Base-by-base conservation (phyloP, 345 rosid species). In the Euphorbia pulcherrima region DNA sequence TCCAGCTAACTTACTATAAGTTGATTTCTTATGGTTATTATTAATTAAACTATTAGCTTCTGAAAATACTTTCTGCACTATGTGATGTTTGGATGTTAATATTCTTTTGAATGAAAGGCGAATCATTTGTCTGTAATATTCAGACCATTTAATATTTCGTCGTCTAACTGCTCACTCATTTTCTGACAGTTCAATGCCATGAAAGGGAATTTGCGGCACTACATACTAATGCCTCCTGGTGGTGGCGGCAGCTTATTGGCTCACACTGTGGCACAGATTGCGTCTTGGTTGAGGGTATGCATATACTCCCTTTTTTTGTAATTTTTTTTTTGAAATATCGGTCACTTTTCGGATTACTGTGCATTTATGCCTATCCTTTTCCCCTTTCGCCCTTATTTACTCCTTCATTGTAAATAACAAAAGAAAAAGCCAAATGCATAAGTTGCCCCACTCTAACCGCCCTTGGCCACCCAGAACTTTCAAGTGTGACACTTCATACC, bases 211-310 rank as follows among this genome's bases (percentile, higher is more conserved):
- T 82, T 90, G 16, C 80, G 90, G 74, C 99, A 95, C 78, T 92
- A 81, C 83, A 88, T 89, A 77, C 84, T 95, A 69, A 85, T 92
- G 72, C 97, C 97, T 72, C 85, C 87, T 1, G 97, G 94, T 67
- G 97, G 99, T 0, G 90, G 96, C 33, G 91, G 96, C 74, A 84
- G 96, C 74, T 83, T 92, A 74, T 72, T 88, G 78, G 81, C 99
- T 2, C 97, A 92, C 78, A 83, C 90, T 68, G 59, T 88, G 71
- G 97, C 96, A 54, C 84, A 75, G 27, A 20, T 87, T 69, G 99
- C 97, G 63, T 81, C 97, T 35, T 87, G 87, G 96, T 78, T 95
- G 70, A 92, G 94, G 96, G 97, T 91, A 70, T 51, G 57, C 46
- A 68, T 55, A n/a, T n/a, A n/a, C n/a, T n/a, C n/a, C n/a, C n/a